Conservation (phyloP, 192 early-diverging fungal species). For the Linnemannia zychae region DNA sequence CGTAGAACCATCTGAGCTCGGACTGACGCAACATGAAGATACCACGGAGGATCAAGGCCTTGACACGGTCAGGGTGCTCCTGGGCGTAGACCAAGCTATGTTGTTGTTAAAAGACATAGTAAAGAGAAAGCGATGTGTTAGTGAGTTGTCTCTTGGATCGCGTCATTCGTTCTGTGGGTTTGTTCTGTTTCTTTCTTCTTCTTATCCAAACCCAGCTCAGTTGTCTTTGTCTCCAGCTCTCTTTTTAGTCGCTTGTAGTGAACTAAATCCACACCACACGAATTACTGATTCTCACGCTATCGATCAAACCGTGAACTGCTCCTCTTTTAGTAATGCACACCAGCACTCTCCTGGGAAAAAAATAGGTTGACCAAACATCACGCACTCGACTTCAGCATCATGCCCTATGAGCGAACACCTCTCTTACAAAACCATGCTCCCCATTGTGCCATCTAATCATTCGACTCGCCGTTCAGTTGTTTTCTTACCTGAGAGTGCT, state of each 20-base stretch:
- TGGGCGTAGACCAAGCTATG: constrained; percentile 69
- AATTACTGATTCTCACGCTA: constrained; percentile 3
- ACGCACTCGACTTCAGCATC: no score
- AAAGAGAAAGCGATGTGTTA: background rate
- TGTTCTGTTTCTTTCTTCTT: background rate
- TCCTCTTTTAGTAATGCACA: background rate
- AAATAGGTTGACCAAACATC: no score
- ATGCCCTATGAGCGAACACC: no score
- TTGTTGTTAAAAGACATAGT: background rate
- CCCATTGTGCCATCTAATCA: no score
- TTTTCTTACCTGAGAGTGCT: constrained; percentile 55
- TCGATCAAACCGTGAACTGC: background rate
- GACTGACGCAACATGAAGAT: constrained; percentile 70
- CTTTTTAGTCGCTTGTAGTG: no score
- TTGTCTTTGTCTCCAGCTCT: background rate
- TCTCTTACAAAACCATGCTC: no score
- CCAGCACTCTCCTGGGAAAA: constrained; percentile 6
- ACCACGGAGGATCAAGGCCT: constrained; percentile 76
- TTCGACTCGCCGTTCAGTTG: background rate
- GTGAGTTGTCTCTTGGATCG: background rate
- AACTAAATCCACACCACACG: background rate
- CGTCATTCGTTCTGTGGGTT: background rate
- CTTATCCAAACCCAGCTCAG: background rate
- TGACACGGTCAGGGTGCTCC: constrained; percentile 70
- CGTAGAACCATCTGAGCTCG: constrained; percentile 77